Evolutionary conservation across 2,329 filamentous ascomycete genomes (phyloP), one percentile per base, ranked within the genome.

Genomic region (Microcera coccophila): DNA sequence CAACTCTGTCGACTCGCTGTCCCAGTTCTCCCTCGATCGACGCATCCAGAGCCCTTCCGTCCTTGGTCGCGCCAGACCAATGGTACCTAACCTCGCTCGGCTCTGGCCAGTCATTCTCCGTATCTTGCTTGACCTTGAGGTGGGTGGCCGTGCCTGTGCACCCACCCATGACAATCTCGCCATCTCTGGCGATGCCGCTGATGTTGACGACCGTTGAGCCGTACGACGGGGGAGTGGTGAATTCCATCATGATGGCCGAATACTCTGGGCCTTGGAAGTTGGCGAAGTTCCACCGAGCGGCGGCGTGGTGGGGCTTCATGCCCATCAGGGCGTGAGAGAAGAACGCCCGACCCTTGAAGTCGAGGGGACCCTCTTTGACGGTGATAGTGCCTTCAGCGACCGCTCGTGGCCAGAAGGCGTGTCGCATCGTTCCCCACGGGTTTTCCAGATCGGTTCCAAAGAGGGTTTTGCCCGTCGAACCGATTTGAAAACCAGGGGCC

Each of bases 251-350:
- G 53, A 95, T 71, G 20, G 90, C 91, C 20, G 90, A 93, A 71
- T 89, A 86, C 16, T 75, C 88, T 17, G 89, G 85, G 12, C 87
- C 84, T 64, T 97, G 90, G 73, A 95, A 95, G 69, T 90, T 81
- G 67, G 81, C 76, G 72, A 96, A 98, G 69, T 93, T 95, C 93
- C 93, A 98, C 50, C 79, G 82, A 21, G 87, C 82, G 48, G 91
- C 90, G 46, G 90, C 87, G 64, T 98, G 94, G 67, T 98, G 93
- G 31, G 93, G 93, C 78, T 98, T 98, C 91, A 97, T 97, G 64
- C 90, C 93, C 71, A 97, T 93, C 38, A 97, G 72, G 31, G 89
- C 90, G 65, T 93, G 85, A 53, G 85, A 76, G 69, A 90, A 91
- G 59, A 94, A 73, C 22, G 83, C 90, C 50, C 75, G 80, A 44